Evolutionary conservation across 768 basidiomycete genomes (phyloP).

Genomic region (Collybia sordida): DNA sequence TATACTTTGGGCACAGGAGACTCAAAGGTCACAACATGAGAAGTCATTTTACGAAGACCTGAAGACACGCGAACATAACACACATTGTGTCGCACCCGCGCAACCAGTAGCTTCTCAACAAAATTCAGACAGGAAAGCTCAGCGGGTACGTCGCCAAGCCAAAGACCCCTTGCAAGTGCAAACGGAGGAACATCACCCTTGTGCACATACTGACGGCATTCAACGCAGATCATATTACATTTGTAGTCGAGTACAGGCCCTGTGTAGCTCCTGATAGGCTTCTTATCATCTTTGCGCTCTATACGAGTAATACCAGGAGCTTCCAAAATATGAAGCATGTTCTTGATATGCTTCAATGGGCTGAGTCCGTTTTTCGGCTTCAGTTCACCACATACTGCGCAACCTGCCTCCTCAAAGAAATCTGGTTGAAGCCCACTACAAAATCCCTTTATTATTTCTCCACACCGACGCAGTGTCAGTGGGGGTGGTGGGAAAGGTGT

Average conservation of each 20-base stretch:
- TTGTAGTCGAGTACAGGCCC: slow-evolving; percentile 15
- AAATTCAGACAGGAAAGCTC: slow-evolving; percentile 24
- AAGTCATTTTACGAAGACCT: slow-evolving; percentile 29
- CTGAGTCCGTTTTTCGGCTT: neutral
- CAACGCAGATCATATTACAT: slow-evolving; percentile 13
- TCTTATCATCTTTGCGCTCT: slow-evolving; percentile 3
- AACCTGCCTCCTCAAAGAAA: slow-evolving; percentile 18
- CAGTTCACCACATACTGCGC: slow-evolving; percentile 21
- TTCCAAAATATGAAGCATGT: slow-evolving; percentile 5
- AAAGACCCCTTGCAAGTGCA: slow-evolving; percentile 32
- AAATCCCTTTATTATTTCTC: slow-evolving; percentile 1
- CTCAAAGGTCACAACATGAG: slow-evolving; percentile 26
- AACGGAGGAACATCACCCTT: slow-evolving; percentile 17
- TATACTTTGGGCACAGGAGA: slow-evolving; percentile 22
- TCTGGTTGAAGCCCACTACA: slow-evolving; percentile 7
- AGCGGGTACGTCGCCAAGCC: slow-evolving; percentile 32
- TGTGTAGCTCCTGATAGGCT: slow-evolving; percentile 3
- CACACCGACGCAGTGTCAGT: too few relatives aligned
- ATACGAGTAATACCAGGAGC: neutral
- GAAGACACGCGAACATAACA: slow-evolving; percentile 28
- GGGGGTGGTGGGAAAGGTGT: too few relatives aligned
- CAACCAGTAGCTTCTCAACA: slow-evolving; percentile 27
- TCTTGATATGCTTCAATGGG: slow-evolving; percentile 1
- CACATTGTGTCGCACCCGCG: slow-evolving; percentile 23
- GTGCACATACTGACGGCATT: slow-evolving; percentile 7